Evolutionary conservation across 176 grass and related monocot genomes (phyloP), one percentile per base, ranked within the genome.

Genomic region (Phragmites australis): DNA sequence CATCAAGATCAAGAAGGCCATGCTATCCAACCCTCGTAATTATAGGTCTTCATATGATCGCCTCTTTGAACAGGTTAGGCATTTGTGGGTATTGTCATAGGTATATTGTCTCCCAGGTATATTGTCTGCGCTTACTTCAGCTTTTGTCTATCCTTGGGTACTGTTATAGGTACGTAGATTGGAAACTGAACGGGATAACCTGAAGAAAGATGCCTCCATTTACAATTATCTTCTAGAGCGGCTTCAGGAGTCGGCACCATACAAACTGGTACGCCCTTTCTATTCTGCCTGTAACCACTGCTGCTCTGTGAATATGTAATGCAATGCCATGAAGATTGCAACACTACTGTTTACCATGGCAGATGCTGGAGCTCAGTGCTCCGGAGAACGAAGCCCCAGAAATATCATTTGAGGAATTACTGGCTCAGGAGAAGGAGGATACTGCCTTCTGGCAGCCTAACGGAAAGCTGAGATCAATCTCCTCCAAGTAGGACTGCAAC

Each of bases 381-480:
- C 51, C 69, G 86, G 86, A 94, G 41, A 54, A 50, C 75, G 81
- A 84, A 54, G 27, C 25, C 47, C 82, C 79, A 6, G 92, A 95
- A 21, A 98, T 94, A 52, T 84, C 96, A 51, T 98, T 98, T 6
- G 96, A 98, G 77, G 96, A 98, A 54, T 49, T 98, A 68, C 86
- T 98, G 68, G 96, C 92, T 39, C 82, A 84, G 80, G 92, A 98
- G 93, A 95, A 98, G 84, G 81, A 93, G 75, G 96, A 98, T 55
- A 85, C 84, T 3, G 84, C 84, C 9, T 94, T 98, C 77, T 98
- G 96, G 96, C 86, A 92, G 84, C 93, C 7, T 55, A 72, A 89
- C 14, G 86, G 92, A 13, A 98, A 88, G 80, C 52, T 84, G 75
- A 89, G 90, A 68, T 91, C 86, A 23, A 63, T 71, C 65, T 75